Base-by-base conservation (phyloP, 1,139 yeast genomes). In the Pichia sp. region DNA sequence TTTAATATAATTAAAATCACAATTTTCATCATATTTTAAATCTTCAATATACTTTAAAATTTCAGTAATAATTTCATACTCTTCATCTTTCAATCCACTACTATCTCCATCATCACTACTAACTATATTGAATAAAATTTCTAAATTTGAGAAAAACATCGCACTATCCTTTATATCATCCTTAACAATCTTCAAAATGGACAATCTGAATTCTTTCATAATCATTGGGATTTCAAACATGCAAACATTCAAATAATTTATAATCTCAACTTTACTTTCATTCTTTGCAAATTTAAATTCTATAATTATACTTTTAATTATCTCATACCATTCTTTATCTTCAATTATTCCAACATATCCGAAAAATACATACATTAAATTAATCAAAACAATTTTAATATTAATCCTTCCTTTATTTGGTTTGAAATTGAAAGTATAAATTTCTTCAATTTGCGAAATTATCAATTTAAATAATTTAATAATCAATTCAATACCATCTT, bases 311-410 rank as follows among this genome's bases (percentile, higher is more conserved):
- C 48, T 29, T 29, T 47, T 51, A 1, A 54, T 22, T 41, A 56
- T 38, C 13, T 43, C 33, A 33, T 47, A 45, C 11, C 44, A 30
- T 18, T 48, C 34, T 34, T 38, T 36, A 18, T 49, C 82, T 5
- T 80, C 67, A 59, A 86, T 82, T 22, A 70, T 66, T 28, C 73
- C 73, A 56, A 81, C 84, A 60, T 86, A 87, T 0, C 90, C 89
- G 13, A 87, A 69, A 46, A 89, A 68, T 0, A 89, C 76, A 0
- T 93, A 82, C 53, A 87, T 69, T 4, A 81, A 77, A 53, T 93
- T 72, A 5, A 87, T 81, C 46, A 79, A 72, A 0, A 84, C 84
- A 22, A 84, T 85, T 64, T 85, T 84, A 18, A 88, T 68, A 65
- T 87, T 88, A 3, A 81, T 79, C 51, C 77, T 80, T 14, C 70